Evolutionary conservation across 345 rosid species (phyloP).

Genomic region (Linum usitatissimum): DNA sequence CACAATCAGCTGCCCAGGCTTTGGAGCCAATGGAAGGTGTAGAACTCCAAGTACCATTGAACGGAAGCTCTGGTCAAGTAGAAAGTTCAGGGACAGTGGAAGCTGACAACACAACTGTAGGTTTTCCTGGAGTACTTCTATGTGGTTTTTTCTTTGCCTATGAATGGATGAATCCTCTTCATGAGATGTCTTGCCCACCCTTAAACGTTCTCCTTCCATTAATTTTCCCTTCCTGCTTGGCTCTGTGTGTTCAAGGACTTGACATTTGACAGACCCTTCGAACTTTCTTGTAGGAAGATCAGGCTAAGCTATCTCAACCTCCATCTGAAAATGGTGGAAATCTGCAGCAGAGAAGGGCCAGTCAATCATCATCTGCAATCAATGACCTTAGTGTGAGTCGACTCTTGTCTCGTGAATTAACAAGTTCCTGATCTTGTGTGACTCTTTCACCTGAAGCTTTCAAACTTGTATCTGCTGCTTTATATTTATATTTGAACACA

Average conservation of each 20-base stretch:
- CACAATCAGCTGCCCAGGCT: slow-evolving; percentile 24
- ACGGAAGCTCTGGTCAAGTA: slow-evolving; percentile 35
- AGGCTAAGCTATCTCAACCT: slow-evolving; percentile 20
- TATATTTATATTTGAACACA: neutral
- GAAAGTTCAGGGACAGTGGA: slow-evolving; percentile 42
- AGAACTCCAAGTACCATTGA: slow-evolving; percentile 27
- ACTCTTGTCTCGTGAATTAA: neutral
- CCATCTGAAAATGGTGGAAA: slow-evolving; percentile 24
- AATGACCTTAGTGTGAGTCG: slow-evolving; percentile 22
- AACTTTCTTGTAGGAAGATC: slow-evolving; percentile 23
- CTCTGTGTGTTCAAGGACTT: neutral
- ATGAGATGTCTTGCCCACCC: no score
- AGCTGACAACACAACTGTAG: slow-evolving; percentile 25
- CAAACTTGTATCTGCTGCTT: neutral
- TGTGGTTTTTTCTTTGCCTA: neutral
- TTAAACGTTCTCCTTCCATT: no score
- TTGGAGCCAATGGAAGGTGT: slow-evolving; percentile 30
- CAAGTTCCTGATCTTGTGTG: neutral
- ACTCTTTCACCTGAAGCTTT: neutral
- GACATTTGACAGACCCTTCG: slow-evolving; percentile 5
- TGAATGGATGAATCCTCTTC: neutral
- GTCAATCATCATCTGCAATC: slow-evolving; percentile 17
- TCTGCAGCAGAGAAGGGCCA: slow-evolving; percentile 18
- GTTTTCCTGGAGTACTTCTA: slow-evolving; percentile 28
- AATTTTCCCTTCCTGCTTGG: neutral